Conservation (phyloP, 257 asterid species). For the Dorcoceras hygrometricum region DNA sequence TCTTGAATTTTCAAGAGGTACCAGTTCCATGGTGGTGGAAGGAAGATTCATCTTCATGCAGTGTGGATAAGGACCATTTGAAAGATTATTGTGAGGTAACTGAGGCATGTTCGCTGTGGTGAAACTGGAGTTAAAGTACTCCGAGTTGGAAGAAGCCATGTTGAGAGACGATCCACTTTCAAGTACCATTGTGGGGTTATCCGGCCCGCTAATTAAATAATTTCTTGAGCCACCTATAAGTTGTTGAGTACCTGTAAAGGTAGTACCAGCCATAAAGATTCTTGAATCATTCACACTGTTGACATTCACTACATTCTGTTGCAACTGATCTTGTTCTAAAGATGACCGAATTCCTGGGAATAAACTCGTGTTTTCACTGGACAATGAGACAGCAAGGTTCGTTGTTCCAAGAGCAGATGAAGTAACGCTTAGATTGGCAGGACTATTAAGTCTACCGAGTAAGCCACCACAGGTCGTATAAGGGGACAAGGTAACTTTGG, state of each 20-base stretch:
- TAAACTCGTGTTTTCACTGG: constrained; percentile 47
- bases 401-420: constrained; percentile 48
- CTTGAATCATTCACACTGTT: neutral
- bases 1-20: neutral
- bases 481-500: constrained; percentile 49
- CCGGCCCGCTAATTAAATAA: neutral
- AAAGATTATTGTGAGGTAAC: neutral
- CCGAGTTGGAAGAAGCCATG: neutral
- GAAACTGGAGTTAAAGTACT: neutral
- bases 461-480: constrained; percentile 45
- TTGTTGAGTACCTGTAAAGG: neutral
- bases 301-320: constrained; percentile 29
- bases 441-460: constrained; percentile 67
- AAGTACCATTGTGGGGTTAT: neutral
- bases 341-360: constrained; percentile 71
- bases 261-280: neutral
- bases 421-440: constrained; percentile 51
- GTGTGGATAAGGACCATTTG: neutral
- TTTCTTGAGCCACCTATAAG: neutral
- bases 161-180: neutral
- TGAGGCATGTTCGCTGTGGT: neutral
- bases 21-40: neutral
- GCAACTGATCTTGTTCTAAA: constrained; percentile 67
- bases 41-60: neutral
- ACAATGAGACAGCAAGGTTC: constrained; percentile 39